Conservation (phyloP, 306 rosid species). For the Vigna nakashimae region DNA sequence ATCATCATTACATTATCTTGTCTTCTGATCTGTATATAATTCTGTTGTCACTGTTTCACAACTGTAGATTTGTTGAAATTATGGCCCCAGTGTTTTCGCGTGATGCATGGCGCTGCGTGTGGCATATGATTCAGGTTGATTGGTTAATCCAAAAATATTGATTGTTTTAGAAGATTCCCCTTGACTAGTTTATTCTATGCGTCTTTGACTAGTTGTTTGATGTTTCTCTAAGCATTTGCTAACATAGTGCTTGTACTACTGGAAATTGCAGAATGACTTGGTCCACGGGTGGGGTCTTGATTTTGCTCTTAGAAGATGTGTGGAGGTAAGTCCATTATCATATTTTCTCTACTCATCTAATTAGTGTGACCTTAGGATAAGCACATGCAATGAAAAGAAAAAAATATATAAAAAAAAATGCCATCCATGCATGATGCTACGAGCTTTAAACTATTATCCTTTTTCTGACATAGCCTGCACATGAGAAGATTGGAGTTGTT, state of each 20-base stretch:
- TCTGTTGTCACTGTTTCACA: constrained; percentile 20
- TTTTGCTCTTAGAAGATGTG: constrained; percentile 95
- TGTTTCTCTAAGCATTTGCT: constrained; percentile 14
- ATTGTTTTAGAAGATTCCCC: constrained; percentile 14
- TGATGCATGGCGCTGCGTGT: constrained; percentile 99
- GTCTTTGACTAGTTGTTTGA: background rate
- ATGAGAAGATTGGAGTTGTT: constrained; percentile 98
- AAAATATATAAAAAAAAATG: background rate
- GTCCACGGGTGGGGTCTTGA: constrained; percentile 99
- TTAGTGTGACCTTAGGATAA: constrained; percentile 5
- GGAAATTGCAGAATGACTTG: constrained; percentile 84
- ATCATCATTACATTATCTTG: constrained; percentile 22
- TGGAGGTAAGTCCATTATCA: constrained; percentile 66
- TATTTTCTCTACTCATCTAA: constrained; percentile 4
- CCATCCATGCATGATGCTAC: constrained; percentile 9
- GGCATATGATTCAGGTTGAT: constrained; percentile 97
- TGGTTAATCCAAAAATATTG: constrained; percentile 48
- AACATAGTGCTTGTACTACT: constrained; percentile 24
- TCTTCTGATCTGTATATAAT: constrained; percentile 1
- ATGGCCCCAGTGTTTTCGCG: constrained; percentile 99
- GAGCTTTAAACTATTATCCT: constrained; percentile 17
- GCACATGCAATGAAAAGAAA: constrained; percentile 1
- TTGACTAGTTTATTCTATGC: background rate
- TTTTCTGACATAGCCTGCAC: constrained; percentile 77
- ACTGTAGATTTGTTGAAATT: constrained; percentile 88